phyloP scores from a whole-genome alignment of 371 early-diverging fungal species.

The Batkoa obscura region DNA sequence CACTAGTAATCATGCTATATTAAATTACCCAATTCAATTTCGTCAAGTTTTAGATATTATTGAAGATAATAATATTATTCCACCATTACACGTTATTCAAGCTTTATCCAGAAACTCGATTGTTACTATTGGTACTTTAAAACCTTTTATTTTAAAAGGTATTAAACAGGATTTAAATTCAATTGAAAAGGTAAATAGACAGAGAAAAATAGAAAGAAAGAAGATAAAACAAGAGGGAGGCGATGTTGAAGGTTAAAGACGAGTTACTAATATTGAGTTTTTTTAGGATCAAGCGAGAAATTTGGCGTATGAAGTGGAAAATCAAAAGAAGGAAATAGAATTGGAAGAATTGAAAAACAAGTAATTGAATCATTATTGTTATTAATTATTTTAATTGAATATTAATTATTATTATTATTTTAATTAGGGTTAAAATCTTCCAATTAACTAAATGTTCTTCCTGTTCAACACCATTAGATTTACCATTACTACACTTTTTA shows the following conservation, averaged over 20 bases:
- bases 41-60: constrained; percentile 57
- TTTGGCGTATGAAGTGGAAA: constrained; percentile 56
- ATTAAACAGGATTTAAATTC: constrained; percentile 9
- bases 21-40: constrained; percentile 31
- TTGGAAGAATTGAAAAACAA: constrained; percentile 58
- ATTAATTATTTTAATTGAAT: not conserved
- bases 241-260: constrained; percentile 24
- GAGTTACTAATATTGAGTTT: not conserved
- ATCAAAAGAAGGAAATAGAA: constrained; percentile 47
- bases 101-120: constrained; percentile 60
- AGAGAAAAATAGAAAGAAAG: no score
- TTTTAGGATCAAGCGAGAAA: constrained; percentile 36
- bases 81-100: constrained; percentile 75
- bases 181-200: no score
- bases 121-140: constrained; percentile 68
- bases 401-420: not conserved
- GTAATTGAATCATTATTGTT: constrained; percentile 12
- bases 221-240: constrained; percentile 19
- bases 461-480: constrained; percentile 62
- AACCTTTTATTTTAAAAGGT: constrained; percentile 56
- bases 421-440: constrained; percentile 44
- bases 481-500: constrained; percentile 80
- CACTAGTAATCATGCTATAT: constrained; percentile 26
- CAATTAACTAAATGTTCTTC: constrained; percentile 71
- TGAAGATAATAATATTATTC: constrained; percentile 62